A percentile compares a stretch with the other conserved stretches of the same genome.
phyloP scores from a whole-genome alignment of 2,329 filamentous ascomycete genomes.

The Allantophomopsis lycopodina region DNA sequence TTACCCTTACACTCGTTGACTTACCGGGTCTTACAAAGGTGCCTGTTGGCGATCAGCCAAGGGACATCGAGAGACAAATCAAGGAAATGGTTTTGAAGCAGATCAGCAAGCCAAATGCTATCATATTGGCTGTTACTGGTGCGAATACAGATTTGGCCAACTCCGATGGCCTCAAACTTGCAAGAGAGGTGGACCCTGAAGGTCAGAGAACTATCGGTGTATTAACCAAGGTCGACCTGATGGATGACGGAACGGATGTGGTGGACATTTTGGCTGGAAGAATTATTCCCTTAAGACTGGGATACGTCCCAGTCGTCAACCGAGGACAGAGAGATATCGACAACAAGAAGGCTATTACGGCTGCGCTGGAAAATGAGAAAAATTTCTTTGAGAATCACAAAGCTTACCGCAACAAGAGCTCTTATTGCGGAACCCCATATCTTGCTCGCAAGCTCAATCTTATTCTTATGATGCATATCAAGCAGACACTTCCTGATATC shows the following conservation, averaged over 20 bases:
- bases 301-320: slow-evolving; percentile 97
- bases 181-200: slow-evolving; percentile 91
- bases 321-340: slow-evolving; percentile 96
- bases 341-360: slow-evolving; percentile 89
- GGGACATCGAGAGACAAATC: slow-evolving; percentile 94
- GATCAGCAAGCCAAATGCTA: slow-evolving; percentile 96
- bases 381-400: slow-evolving; percentile 98
- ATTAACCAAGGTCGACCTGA: slow-evolving; percentile 94
- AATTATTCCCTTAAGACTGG: slow-evolving; percentile 87
- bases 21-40: slow-evolving; percentile 94
- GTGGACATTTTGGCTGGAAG: slow-evolving; percentile 96
- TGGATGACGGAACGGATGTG: slow-evolving; percentile 97
- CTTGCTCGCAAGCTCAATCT: slow-evolving; percentile 93
- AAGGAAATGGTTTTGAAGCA: slow-evolving; percentile 97
- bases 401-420: slow-evolving; percentile 95
- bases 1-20: slow-evolving; percentile 93
- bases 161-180: slow-evolving; percentile 92
- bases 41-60: slow-evolving; percentile 87
- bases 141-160: slow-evolving; percentile 98
- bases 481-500: slow-evolving; percentile 96
- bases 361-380: slow-evolving; percentile 85
- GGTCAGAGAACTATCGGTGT: slow-evolving; percentile 97
- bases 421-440: slow-evolving; percentile 97
- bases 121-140: slow-evolving; percentile 90
- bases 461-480: slow-evolving; percentile 99